Conservation (phyloP, 129 eudicot species). For the Chrysanthemum lavandulifolium region DNA sequence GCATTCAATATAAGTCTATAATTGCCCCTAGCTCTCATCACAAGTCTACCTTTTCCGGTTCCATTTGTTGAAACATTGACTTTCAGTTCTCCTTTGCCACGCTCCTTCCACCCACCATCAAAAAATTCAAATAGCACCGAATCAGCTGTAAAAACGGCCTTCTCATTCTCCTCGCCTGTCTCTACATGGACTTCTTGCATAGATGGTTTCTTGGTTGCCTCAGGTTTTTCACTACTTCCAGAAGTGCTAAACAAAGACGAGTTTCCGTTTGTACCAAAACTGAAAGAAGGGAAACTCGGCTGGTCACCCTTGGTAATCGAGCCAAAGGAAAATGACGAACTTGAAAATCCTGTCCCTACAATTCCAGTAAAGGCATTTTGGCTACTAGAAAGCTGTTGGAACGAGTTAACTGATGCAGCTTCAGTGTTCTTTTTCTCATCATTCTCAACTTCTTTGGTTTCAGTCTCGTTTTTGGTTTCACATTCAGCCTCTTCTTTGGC, state of each 20-base stretch:
- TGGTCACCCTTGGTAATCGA: slow-evolving; percentile 46
- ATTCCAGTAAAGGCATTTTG: slow-evolving; percentile 92
- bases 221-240: slow-evolving; percentile 29
- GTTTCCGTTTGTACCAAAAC: slow-evolving; percentile 54
- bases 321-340: slow-evolving; percentile 79
- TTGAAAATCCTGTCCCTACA: slow-evolving; percentile 80
- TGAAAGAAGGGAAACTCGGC: slow-evolving; percentile 41
- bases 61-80: slow-evolving; percentile 62
- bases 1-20: slow-evolving; percentile 82
- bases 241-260: slow-evolving; percentile 58
- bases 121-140: slow-evolving; percentile 67
- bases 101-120: slow-evolving; percentile 90
- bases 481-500: slow-evolving; percentile 15
- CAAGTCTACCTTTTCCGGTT: slow-evolving; percentile 65
- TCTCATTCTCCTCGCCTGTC: slow-evolving; percentile 94
- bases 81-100: slow-evolving; percentile 91
- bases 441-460: slow-evolving; percentile 17
- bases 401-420: slow-evolving; percentile 60
- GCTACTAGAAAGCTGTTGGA: slow-evolving; percentile 82
- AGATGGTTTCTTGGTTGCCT: slow-evolving; percentile 47
- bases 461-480: slow-evolving; percentile 19
- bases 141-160: slow-evolving; percentile 69
- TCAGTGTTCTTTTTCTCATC: slow-evolving; percentile 35
- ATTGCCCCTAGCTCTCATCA: slow-evolving; percentile 88
- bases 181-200: slow-evolving; percentile 86